Percentiles rank a stretch among this genome's conserved stretches.
Evolutionary conservation across 352 stramenopile species (phyloP).

Genomic region (Pythium utonaiense): DNA sequence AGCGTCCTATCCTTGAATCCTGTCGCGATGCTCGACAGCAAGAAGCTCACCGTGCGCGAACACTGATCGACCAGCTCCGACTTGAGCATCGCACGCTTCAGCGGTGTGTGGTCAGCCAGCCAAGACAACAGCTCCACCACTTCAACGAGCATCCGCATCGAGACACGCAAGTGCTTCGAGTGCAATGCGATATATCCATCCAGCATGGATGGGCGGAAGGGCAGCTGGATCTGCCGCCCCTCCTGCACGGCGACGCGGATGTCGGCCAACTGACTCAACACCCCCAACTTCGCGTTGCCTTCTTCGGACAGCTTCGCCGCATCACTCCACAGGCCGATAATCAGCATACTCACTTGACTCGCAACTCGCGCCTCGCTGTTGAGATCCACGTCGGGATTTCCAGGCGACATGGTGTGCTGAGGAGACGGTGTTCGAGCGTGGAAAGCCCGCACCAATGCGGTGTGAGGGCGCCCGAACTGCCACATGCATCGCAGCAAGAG

Average conservation of each 20-base stretch:
- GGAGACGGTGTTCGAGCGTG: constrained; percentile 7
- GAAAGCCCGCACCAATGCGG: constrained; percentile 28
- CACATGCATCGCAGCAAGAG: constrained; percentile 65
- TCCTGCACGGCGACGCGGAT: constrained; percentile 37
- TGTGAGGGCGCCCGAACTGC: constrained; percentile 47
- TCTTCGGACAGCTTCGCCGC: constrained; percentile 70
- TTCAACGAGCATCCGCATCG: constrained; percentile 60
- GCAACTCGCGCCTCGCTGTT: constrained; percentile 4
- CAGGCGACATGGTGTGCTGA: not conserved
- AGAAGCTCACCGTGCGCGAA: constrained; percentile 58
- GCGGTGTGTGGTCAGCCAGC: constrained; percentile 42
- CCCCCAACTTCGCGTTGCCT: constrained; percentile 51
- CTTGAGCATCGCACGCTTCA: constrained; percentile 47
- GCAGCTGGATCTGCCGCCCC: constrained; percentile 19
- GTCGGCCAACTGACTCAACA: constrained; percentile 59
- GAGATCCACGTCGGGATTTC: not conserved
- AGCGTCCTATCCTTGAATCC: constrained; percentile 41
- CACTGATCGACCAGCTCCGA: constrained; percentile 59
- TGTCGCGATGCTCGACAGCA: constrained; percentile 41
- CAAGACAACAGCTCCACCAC: constrained; percentile 62
- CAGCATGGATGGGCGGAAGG: constrained; percentile 28
- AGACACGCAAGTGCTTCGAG: constrained; percentile 62
- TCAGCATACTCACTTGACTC: constrained; percentile 48
- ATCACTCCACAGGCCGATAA: constrained; percentile 69
- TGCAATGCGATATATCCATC: constrained; percentile 56